Conservation (phyloP, 768 basidiomycete genomes). For the Tephrocybe sp. region DNA sequence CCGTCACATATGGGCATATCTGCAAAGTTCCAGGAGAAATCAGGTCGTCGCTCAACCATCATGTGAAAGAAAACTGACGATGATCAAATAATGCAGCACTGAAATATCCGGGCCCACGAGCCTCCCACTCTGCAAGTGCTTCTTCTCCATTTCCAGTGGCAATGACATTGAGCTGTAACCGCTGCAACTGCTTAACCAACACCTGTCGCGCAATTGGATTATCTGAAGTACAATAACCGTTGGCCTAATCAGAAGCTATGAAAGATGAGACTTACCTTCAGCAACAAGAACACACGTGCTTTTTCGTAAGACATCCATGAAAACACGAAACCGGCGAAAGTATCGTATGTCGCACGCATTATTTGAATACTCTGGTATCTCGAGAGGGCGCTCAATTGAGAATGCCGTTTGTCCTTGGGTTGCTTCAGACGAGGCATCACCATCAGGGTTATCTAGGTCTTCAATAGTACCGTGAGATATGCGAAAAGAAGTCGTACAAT, state of each 20-base stretch:
- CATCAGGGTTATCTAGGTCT: neutral
- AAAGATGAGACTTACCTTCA: neutral
- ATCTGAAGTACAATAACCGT: constrained; percentile 34
- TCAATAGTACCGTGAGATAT: neutral
- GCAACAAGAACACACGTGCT: constrained; percentile 2
- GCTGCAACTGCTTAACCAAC: constrained; percentile 62
- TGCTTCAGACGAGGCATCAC: neutral
- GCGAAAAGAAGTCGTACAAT: neutral
- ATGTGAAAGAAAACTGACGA: constrained; percentile 39
- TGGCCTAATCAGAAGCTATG: neutral
- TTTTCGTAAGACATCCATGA: constrained; percentile 1
- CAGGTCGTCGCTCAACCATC: neutral
- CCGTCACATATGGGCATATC: constrained; percentile 81
- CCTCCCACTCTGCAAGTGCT: constrained; percentile 66
- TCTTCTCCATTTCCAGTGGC: constrained; percentile 68
- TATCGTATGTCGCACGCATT: neutral
- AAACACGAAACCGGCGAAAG: constrained; percentile 3
- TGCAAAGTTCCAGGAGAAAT: constrained; percentile 19
- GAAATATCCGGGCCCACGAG: constrained; percentile 64
- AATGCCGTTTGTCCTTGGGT: neutral
- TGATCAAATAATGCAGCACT: constrained; percentile 72
- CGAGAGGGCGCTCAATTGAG: neutral
- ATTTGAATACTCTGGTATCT: neutral
- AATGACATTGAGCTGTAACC: constrained; percentile 54
- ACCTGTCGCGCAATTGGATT: constrained; percentile 69